These are phyloP conservation scores for Cytidiella melzeri DNA, from an alignment of 768 basidiomycete species.

Conservation along the genomic window DNA sequence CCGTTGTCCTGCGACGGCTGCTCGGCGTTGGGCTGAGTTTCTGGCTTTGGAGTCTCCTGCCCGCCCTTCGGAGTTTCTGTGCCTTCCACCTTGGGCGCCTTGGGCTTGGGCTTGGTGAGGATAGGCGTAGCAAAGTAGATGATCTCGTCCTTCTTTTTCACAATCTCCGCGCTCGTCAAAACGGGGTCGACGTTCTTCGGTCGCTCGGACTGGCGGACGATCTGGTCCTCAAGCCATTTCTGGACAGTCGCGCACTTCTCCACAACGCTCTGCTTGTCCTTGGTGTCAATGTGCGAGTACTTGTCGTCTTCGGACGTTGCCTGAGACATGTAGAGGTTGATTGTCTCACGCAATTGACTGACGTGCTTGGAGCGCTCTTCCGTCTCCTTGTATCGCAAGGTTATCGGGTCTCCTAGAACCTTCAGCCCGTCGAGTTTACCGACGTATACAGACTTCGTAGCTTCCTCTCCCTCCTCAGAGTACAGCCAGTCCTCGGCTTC, in stretches of 20 bases:
- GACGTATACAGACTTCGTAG: constrained; percentile 93
- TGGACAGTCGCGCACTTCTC: constrained; percentile 87
- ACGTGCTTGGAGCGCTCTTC: constrained; percentile 76
- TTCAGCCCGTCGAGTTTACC: constrained; percentile 77
- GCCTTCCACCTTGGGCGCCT: constrained; percentile 60
- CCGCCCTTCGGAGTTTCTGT: constrained; percentile 71
- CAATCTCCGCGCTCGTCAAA: constrained; percentile 73
- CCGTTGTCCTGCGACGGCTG: constrained; percentile 33
- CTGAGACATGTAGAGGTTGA: constrained; percentile 81
- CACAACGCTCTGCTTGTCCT: constrained; percentile 78
- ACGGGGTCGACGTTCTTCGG: constrained; percentile 87
- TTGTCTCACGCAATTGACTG: constrained; percentile 74
- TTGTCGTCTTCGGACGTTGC: constrained; percentile 83
- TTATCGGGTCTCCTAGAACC: constrained; percentile 80
- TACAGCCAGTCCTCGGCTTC: constrained; percentile 97
- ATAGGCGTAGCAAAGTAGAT: constrained; percentile 88
- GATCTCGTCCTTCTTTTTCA: constrained; percentile 89
- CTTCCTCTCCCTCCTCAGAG: constrained; percentile 93
- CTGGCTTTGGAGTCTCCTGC: constrained; percentile 47
- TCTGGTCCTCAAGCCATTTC: constrained; percentile 96
- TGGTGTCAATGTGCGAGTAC: constrained; percentile 84
- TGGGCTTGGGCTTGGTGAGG: constrained; percentile 89
- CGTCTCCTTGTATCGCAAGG: constrained; percentile 72
- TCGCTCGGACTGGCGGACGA: constrained; percentile 78
- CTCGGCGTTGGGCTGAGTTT: constrained; percentile 29